Evolutionary conservation across 1,284 basidiomycete genomes (phyloP), one percentile per base, ranked within the genome.

Genomic region (Heterobasidion occidentale): DNA sequence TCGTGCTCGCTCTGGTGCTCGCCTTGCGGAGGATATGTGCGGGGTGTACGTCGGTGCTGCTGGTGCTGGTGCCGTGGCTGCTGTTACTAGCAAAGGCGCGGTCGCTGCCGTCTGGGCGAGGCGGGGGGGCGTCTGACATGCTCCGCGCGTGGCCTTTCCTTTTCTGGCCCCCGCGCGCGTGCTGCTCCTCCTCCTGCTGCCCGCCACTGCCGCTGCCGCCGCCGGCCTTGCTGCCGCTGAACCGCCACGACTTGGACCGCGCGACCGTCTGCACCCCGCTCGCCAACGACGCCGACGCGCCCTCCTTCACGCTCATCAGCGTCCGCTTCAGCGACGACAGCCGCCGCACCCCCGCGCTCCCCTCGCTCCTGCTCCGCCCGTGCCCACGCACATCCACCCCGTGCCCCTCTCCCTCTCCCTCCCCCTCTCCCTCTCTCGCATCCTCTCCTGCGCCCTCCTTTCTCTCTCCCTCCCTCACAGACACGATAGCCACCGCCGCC

Each of bases 111-210:
- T 12, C 38, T 27, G 9, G 38, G 51, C 17, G 19, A 7, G 50
- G 7, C 17, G 52, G 51, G 15, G 52, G 17, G 34, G 55, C 44
- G 14, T 58, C 56, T 44, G 60, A 61, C 27, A 42, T 46, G 42
- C 60, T 59, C 45, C 57, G 54, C n/a, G 51, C 45, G 34, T 61
- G 57, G 27, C 44, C n/a, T 54, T 61, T 58, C 60, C 60, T 54
- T 53, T 59, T 61, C 45, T 50, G 57, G 60, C 34, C 44, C 14
- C 49, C 38, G 38, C 4, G 38, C 42, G 15, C 38, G 17, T 17
- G 46, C 46, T 48, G 14, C 7, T 14, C 17, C 44, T 45, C 14
- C 44, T 14, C 27, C 3, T 45, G 44, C 3, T 45, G 44, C 44
- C 44, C 17, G 44, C 44, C 12, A 14, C 17, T 3, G 14, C 17